A percentile compares a stretch with the other conserved stretches of the same genome.
Evolutionary conservation across 352 stramenopile genomes (phyloP).

Genomic region (Phytophthora colocasiae): DNA sequence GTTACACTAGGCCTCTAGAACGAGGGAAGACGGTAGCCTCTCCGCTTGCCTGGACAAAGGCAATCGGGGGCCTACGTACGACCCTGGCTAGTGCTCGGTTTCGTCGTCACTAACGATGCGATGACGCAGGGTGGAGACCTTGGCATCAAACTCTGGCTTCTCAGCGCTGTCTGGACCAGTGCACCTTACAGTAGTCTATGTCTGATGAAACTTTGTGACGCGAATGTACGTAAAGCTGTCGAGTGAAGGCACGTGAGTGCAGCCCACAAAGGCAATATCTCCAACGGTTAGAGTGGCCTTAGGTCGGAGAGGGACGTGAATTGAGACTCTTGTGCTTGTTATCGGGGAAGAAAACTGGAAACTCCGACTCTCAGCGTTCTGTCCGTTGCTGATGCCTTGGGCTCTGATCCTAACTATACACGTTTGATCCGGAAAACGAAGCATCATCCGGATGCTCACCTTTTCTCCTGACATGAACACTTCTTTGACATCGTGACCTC

Average conservation of each 20-base stretch:
- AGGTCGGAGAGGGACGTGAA: too few species aligned
- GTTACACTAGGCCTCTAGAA: too few species aligned
- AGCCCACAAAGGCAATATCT: background rate
- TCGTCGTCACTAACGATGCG: background rate
- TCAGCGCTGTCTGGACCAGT: background rate
- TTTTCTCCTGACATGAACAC: too few species aligned
- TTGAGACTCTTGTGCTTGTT: too few species aligned
- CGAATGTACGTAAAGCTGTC: slow-evolving; percentile 10
- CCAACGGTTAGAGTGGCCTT: too few species aligned
- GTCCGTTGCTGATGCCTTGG: too few species aligned
- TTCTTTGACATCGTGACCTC: too few species aligned
- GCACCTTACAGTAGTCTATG: background rate
- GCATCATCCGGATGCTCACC: too few species aligned
- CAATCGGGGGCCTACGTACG: slow-evolving; percentile 13
- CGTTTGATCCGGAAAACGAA: too few species aligned
- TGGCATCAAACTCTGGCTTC: slow-evolving; percentile 10
- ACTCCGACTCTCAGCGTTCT: too few species aligned
- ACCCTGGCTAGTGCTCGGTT: slow-evolving; percentile 12
- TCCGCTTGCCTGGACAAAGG: slow-evolving; percentile 4
- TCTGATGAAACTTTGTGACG: background rate
- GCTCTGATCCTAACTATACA: too few species aligned
- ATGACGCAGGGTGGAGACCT: background rate
- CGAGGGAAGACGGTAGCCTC: background rate
- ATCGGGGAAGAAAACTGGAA: too few species aligned
- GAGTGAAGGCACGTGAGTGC: slow-evolving; percentile 2